These are phyloP conservation scores for Testicularia cyperi DNA, from an alignment of 1,284 basidiomycete species.

Conservation along the genomic window DNA sequence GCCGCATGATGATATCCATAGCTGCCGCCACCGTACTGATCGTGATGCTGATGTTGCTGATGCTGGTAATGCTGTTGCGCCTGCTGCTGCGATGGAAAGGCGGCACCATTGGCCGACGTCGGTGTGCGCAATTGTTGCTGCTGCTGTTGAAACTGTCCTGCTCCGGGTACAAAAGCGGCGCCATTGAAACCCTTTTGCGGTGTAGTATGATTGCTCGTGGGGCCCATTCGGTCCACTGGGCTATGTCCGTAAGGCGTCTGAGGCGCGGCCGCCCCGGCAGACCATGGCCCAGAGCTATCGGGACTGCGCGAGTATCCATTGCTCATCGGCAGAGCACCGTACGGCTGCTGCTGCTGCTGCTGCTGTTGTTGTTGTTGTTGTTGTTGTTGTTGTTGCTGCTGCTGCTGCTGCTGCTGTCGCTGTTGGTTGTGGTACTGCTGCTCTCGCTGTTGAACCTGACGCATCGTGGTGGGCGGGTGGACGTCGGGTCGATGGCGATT, in stretches of 20 bases:
- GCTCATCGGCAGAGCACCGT: constrained; percentile 1
- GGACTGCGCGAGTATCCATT: constrained; percentile 31
- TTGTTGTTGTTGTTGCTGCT: constrained; percentile 5
- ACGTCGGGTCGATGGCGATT: constrained; percentile 42
- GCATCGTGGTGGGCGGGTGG: constrained; percentile 44
- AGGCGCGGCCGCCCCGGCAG: constrained; percentile 8
- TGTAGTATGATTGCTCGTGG: constrained; percentile 4
- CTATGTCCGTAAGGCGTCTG: constrained; percentile 4
- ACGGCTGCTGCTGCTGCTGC: constrained; percentile 6
- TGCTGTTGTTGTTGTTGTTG: no score
- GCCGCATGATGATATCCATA: no score
- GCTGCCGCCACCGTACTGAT: no score
- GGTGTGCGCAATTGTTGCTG: background rate
- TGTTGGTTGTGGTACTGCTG: constrained; percentile 16
- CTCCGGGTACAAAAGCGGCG: background rate
- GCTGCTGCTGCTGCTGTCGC: constrained; percentile 10
- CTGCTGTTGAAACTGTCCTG: constrained; percentile 2
- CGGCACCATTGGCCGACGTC: background rate
- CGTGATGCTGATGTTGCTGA: constrained; percentile 10
- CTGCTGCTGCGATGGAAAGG: constrained; percentile 9
- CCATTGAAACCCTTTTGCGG: constrained; percentile 12
- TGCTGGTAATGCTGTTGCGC: constrained; percentile 10
- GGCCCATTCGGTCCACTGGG: constrained; percentile 7
- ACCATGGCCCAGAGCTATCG: constrained; percentile 21
- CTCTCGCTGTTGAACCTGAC: constrained; percentile 35